phyloP scores from a whole-genome alignment of 1,284 basidiomycete species.

The Tetrapyrgos nigripes region DNA sequence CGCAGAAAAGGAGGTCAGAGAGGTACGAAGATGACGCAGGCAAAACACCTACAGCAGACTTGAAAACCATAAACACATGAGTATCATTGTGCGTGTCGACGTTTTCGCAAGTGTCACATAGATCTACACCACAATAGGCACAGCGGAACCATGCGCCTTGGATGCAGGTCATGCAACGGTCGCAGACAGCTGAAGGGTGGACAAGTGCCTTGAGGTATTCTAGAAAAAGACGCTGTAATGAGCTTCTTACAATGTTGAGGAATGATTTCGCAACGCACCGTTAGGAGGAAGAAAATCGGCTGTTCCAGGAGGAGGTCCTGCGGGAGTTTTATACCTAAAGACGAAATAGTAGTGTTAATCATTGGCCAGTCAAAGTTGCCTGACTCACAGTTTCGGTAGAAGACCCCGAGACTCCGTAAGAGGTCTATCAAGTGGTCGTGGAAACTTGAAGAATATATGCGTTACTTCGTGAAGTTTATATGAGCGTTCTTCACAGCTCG shows the following conservation, averaged over 20 bases:
- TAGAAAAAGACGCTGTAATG: constrained; percentile 31
- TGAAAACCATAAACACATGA: constrained; percentile 88
- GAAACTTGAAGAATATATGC: constrained; percentile 88
- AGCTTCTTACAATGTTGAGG: not conserved
- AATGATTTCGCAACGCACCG: constrained; percentile 48
- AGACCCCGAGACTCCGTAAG: constrained; percentile 56
- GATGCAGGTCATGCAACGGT: constrained; percentile 78
- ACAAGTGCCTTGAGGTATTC: constrained; percentile 74
- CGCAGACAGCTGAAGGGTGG: constrained; percentile 75
- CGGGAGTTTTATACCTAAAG: constrained; percentile 69
- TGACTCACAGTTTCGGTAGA: constrained; percentile 71
- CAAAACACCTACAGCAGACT: constrained; percentile 64
- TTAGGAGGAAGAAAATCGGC: constrained; percentile 55
- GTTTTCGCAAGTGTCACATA: constrained; percentile 81
- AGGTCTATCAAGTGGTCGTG: constrained; percentile 73
- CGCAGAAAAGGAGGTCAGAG: not conserved
- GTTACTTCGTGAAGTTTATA: constrained; percentile 81
- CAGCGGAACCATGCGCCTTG: constrained; percentile 88
- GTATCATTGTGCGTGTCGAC: constrained; percentile 82
- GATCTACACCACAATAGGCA: constrained; percentile 83
- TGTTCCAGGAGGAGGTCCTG: constrained; percentile 57
- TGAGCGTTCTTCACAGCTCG: constrained; percentile 77
- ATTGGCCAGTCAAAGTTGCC: not conserved
- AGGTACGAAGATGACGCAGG: not conserved
- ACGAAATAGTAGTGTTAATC: constrained; percentile 3